Evolutionary conservation across 2,329 filamentous ascomycete genomes (phyloP), one percentile per base, ranked within the genome.

Genomic region (Neonectria ditissima): DNA sequence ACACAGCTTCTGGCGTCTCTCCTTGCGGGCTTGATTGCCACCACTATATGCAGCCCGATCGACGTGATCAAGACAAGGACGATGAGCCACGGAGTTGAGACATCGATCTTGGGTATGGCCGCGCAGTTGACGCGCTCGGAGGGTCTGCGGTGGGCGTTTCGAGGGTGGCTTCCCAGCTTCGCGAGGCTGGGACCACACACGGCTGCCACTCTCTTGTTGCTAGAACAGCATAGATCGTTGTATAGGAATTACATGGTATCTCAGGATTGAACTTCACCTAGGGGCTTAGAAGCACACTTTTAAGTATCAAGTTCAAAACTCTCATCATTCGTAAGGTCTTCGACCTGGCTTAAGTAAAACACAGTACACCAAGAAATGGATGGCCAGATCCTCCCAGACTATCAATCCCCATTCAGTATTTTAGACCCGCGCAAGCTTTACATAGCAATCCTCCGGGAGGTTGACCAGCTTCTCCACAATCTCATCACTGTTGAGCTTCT

Each of bases 361-460:
- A 20, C 20, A 20, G n/a, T 37, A 45, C 47, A 52, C 51, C 55
- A 50, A 26, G 44, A 52, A n/a, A n/a, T n/a, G n/a, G n/a, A 47
- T 52, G 30, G 32, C 20, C 32, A 30, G 24, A 30, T 16, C 44
- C n/a, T 47, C 54, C 24, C 6, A 26, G 24, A 6, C 24, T 26
- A 4, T 26, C 24, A 26, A 6, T 26, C 24, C 4, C 24, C 4
- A 4, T 26, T 4, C 24, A 26, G 24, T 26, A 26, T 6, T 26
- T 59, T 47, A 62, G 16, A 54, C 18, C 59, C 47, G 59, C 28
- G 44, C 59, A 3, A 76, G 57, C 50, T 71, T 75, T 22, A 73
- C 68, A 26, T 74, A 74, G n/a, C 73, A 74, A 32, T 70, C 44
- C 51, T 65, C 71, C 5, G 74, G 74, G 5, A 70, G 55, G 37